Evolutionary conservation across 345 rosid species (phyloP), one percentile per base, ranked within the genome.

Genomic region (Durio zibethinus): DNA sequence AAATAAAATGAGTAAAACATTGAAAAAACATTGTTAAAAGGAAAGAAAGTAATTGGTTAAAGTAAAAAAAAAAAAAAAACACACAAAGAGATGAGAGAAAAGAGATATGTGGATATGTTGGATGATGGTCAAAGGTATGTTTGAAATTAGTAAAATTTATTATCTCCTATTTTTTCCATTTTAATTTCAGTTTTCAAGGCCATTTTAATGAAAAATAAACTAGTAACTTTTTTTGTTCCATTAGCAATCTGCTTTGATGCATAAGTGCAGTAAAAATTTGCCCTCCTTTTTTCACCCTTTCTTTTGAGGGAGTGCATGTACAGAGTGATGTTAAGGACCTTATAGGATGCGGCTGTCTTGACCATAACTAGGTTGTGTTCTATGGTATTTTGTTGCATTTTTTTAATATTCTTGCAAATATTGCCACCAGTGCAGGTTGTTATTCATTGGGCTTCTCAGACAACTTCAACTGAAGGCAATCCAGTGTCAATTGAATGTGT

Each of bases 401-500:
- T 8, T 77, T n/a, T 76, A 48, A 71, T 83, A 25, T 25, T 36
- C 52, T 74, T 76, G 36, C 18, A 31, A 71, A n/a, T 80, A 7
- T 63, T 53, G 40, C 61, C 47, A 1, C 78, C 52, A 54, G 85
- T 86, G 90, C 88, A 95, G 99, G 99, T 95, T 59, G 98, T 90
- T 76, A 89, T 82, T 75, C 86, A 98, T 78, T 76, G 93, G 80
- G 48, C 71, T 79, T 84, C 87, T 79, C 98, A 90, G 74, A 73
- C 89, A 15, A 93, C 90, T 84, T 90, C 98, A 40, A 72, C 90
- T 27, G 97, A 90, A 85, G 91, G 90, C 54, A 78, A 52, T 72
- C 10, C 62, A 1, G 93, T 90, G 83, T 93, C 98, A 21, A 77
- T 95, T 47, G 97, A 90, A 85, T 91, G 91, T 73, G 80, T 87